A percentile compares a stretch with the other conserved stretches of the same genome.
Conservation (phyloP, 345 rosid genomes). For the Lenwebbia sp. region DNA sequence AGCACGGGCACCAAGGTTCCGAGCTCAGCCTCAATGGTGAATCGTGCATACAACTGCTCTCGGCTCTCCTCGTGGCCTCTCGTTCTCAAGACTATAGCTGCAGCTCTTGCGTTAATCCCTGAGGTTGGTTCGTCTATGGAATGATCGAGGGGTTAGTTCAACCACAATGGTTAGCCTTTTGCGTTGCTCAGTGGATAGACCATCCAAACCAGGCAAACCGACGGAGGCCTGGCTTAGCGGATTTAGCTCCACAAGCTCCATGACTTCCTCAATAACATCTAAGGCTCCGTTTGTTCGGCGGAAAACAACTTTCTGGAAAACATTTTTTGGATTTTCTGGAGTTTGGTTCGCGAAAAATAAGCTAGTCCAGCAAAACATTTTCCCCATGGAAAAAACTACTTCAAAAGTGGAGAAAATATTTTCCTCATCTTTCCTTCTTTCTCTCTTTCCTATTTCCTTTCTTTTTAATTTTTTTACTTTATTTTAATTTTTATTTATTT, state of each 20-base stretch:
- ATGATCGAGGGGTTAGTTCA: slow-evolving; percentile 84
- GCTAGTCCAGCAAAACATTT: too few relatives aligned
- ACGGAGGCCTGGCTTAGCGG: slow-evolving; percentile 48
- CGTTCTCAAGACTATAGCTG: slow-evolving; percentile 78
- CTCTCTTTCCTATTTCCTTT: too few relatives aligned
- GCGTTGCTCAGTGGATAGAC: slow-evolving; percentile 52
- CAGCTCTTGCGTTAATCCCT: slow-evolving; percentile 84
- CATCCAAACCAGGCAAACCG: slow-evolving; percentile 73
- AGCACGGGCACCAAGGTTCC: too few relatives aligned
- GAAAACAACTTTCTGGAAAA: too few relatives aligned
- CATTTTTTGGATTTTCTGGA: too few relatives aligned
- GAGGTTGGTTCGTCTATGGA: slow-evolving; percentile 95
- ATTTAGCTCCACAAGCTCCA: slow-evolving; percentile 72
- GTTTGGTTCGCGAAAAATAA: too few relatives aligned
- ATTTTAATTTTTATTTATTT: too few relatives aligned
- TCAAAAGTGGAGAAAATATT: too few relatives aligned
- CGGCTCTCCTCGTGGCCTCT: slow-evolving; percentile 80
- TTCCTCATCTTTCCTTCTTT: too few relatives aligned
- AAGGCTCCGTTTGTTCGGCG: too few relatives aligned
- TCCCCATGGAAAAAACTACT: too few relatives aligned
- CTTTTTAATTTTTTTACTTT: too few relatives aligned
- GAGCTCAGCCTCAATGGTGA: slow-evolving; percentile 22
- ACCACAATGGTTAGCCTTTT: slow-evolving; percentile 26
- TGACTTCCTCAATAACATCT: slow-evolving; percentile 63
- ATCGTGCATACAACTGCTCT: slow-evolving; percentile 89